Evolutionary conservation across 495 filamentous ascomycete species (phyloP).

Genomic region (Penicillium malachiteum): DNA sequence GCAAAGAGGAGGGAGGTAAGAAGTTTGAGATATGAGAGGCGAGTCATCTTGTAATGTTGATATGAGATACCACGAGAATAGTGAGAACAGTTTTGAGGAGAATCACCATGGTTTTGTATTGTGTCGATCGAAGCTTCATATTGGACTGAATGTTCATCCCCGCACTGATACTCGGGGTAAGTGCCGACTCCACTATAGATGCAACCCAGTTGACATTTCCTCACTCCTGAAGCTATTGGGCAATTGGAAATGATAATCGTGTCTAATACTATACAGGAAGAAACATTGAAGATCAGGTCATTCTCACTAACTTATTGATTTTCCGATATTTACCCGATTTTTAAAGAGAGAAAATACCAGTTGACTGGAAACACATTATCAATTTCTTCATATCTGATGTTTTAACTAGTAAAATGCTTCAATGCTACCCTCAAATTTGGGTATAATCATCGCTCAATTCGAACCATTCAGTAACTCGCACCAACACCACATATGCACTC

Average conservation of each 20-base stretch:
- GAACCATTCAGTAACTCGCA: background rate
- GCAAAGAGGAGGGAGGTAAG: background rate
- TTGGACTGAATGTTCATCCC: no score
- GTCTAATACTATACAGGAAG: background rate
- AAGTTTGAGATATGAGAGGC: background rate
- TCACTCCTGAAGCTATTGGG: background rate
- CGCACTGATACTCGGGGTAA: no score
- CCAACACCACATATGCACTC: no score
- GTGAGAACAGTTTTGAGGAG: no score
- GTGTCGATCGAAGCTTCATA: no score
- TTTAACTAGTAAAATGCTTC: no score
- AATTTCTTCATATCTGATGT: background rate
- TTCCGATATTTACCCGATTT: slow-evolving; percentile 1
- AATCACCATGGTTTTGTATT: no score
- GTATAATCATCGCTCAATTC: background rate
- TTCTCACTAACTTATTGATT: background rate
- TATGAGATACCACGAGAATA: background rate
- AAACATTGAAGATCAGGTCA: background rate
- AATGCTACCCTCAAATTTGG: background rate
- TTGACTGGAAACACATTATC: background rate
- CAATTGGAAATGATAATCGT: background rate
- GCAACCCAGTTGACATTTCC: no score
- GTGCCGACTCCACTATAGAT: no score
- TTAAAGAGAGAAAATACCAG: background rate
- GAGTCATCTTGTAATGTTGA: background rate